phyloP scores from a whole-genome alignment of 2,329 filamentous ascomycete genomes.

The Chalaropsis ovoidea region DNA sequence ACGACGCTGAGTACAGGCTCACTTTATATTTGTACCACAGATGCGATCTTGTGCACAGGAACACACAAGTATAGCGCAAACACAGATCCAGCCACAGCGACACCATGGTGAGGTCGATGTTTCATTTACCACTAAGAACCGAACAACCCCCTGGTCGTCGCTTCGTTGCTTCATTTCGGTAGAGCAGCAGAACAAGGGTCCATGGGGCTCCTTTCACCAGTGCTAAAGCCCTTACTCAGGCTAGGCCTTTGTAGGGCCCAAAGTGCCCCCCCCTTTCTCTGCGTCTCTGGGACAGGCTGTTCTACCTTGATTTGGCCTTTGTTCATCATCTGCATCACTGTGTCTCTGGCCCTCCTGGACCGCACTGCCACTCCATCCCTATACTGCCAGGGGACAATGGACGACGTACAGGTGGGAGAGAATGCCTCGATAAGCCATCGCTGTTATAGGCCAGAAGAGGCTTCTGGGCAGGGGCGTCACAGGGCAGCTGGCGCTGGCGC shows the following conservation, averaged over 20 bases:
- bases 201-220: background rate
- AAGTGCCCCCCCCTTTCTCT: background rate
- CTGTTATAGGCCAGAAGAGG: too few relatives aligned
- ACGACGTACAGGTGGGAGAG: background rate
- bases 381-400: background rate
- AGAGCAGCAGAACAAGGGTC: conserved; percentile 16
- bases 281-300: background rate
- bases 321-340: background rate
- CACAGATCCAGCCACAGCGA: conserved; percentile 4
- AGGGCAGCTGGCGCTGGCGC: background rate
- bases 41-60: background rate
- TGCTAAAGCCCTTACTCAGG: background rate
- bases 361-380: conserved; percentile 12
- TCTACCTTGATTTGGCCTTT: background rate
- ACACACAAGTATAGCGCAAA: background rate
- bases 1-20: background rate
- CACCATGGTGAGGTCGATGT: conserved; percentile 4
- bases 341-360: conserved; percentile 1
- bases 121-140: background rate
- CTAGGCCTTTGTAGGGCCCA: background rate
- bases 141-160: background rate
- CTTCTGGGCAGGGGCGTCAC: background rate
- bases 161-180: conserved; percentile 17
- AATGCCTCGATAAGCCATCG: background rate
- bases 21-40: background rate